Conservation (phyloP, 805 yeast genomes). For the Ogataea glucozyma region DNA sequence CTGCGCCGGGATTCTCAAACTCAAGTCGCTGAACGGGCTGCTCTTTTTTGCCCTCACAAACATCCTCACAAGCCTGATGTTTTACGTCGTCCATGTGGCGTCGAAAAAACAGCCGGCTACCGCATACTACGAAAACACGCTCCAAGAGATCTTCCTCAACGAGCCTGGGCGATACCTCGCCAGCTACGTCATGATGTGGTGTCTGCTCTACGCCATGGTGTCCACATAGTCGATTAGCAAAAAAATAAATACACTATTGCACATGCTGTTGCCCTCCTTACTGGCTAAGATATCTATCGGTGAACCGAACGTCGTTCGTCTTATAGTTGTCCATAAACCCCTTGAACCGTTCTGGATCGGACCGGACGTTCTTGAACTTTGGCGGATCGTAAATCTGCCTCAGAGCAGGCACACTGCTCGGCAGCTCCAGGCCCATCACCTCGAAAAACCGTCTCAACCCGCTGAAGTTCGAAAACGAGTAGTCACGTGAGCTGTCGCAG, state of each 20-base stretch:
- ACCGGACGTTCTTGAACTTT: slow-evolving; percentile 7
- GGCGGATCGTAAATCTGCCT: slow-evolving; percentile 7
- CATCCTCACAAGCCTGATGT: slow-evolving; percentile 35
- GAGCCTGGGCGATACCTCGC: slow-evolving; percentile 50
- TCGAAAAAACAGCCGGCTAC: slow-evolving; percentile 32
- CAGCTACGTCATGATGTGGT: slow-evolving; percentile 60
- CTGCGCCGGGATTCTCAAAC: slow-evolving; percentile 54
- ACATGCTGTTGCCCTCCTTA: too few relatives aligned
- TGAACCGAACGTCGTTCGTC: slow-evolving; percentile 6
- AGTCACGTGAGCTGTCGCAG: slow-evolving; percentile 31
- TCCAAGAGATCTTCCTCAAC: slow-evolving; percentile 43
- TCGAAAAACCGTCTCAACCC: slow-evolving; percentile 46
- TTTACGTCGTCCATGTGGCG: slow-evolving; percentile 36
- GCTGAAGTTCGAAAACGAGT: slow-evolving; percentile 50
- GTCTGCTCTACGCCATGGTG: slow-evolving; percentile 51
- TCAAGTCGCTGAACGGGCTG: slow-evolving; percentile 52
- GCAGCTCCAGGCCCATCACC: slow-evolving; percentile 20
- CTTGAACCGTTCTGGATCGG: slow-evolving; percentile 3
- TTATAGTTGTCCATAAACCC: slow-evolving; percentile 8
- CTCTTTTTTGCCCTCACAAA: slow-evolving; percentile 42
- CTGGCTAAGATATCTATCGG: slow-evolving; percentile 4
- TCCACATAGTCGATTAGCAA: slow-evolving; percentile 12
- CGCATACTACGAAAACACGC: slow-evolving; percentile 41
- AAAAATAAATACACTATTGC: not conserved
- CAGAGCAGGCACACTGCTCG: slow-evolving; percentile 18